Conservation (phyloP, 768 basidiomycete genomes). For the Russula emetica region DNA sequence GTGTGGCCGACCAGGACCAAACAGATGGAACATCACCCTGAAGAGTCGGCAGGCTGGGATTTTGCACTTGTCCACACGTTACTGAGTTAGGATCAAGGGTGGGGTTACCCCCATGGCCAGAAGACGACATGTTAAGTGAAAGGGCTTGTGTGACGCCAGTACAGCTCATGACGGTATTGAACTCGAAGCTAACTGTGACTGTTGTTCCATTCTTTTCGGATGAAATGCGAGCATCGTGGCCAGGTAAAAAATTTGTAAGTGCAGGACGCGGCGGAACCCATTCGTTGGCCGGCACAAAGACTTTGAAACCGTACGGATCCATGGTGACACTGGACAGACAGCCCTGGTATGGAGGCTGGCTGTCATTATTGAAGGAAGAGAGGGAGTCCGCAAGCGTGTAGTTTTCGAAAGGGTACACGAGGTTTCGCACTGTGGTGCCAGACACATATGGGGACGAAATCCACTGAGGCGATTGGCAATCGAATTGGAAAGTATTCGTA, state of each 20-base stretch:
- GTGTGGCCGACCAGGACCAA: slow-evolving; percentile 73
- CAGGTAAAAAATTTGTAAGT: slow-evolving; percentile 76
- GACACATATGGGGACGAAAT: slow-evolving; percentile 74
- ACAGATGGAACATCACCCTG: slow-evolving; percentile 52
- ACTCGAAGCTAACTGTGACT: slow-evolving; percentile 70
- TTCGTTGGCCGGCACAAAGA: slow-evolving; percentile 59
- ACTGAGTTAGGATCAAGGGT: slow-evolving; percentile 44
- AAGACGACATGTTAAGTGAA: slow-evolving; percentile 64
- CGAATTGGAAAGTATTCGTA: slow-evolving; percentile 58
- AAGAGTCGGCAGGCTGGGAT: slow-evolving; percentile 48
- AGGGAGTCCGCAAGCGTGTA: slow-evolving; percentile 64
- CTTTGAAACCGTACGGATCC: slow-evolving; percentile 76
- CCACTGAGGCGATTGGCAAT: slow-evolving; percentile 59
- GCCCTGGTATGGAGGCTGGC: slow-evolving; percentile 61
- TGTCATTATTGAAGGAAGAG: slow-evolving; percentile 57
- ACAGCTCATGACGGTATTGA: slow-evolving; percentile 75
- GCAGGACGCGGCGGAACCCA: slow-evolving; percentile 72
- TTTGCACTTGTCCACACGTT: slow-evolving; percentile 46
- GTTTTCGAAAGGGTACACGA: slow-evolving; percentile 81
- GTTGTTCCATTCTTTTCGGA: slow-evolving; percentile 46
- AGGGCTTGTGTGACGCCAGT: slow-evolving; percentile 58
- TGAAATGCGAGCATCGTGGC: slow-evolving; percentile 76
- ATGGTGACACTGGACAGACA: slow-evolving; percentile 66
- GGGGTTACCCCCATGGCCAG: slow-evolving; percentile 55
- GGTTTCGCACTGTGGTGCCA: slow-evolving; percentile 60